Conservation (phyloP, 1,139 yeast species). For the Hemisphaericaspora xylofermentans region DNA sequence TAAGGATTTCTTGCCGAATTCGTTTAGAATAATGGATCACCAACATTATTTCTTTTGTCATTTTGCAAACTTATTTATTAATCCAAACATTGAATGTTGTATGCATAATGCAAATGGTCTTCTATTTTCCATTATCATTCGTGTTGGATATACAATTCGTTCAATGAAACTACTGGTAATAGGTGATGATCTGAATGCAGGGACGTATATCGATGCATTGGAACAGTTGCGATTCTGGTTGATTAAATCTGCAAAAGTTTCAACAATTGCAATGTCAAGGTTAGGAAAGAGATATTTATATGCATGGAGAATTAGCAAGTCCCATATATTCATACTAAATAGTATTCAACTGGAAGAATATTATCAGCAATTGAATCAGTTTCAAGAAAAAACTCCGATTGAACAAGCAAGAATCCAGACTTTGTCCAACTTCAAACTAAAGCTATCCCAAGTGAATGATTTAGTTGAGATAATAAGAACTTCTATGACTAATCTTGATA, state of each 20-base stretch:
- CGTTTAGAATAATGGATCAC: slow-evolving; percentile 24
- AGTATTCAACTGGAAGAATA: slow-evolving; percentile 22
- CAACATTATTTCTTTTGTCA: slow-evolving; percentile 31
- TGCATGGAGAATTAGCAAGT: slow-evolving; percentile 42
- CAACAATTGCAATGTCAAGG: slow-evolving; percentile 23
- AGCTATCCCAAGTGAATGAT: slow-evolving; percentile 8
- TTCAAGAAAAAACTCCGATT: background rate
- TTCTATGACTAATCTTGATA: slow-evolving; percentile 6
- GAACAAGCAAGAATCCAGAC: slow-evolving; percentile 4
- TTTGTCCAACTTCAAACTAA: slow-evolving; percentile 21
- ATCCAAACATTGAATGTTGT: slow-evolving; percentile 27
- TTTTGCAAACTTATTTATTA: slow-evolving; percentile 33
- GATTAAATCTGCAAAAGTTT: slow-evolving; percentile 20
- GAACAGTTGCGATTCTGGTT: slow-evolving; percentile 18
- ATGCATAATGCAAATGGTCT: slow-evolving; percentile 31
- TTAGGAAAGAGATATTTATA: slow-evolving; percentile 37
- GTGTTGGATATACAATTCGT: slow-evolving; percentile 21
- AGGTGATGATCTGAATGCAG: slow-evolving; percentile 14
- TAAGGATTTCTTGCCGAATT: slow-evolving; percentile 28
- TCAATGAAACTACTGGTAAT: slow-evolving; percentile 19
- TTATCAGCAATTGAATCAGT: slow-evolving; percentile 13
- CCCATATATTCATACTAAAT: slow-evolving; percentile 29
- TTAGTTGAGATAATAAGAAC: slow-evolving; percentile 2
- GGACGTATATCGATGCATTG: slow-evolving; percentile 17
- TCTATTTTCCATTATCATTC: slow-evolving; percentile 19